Evolutionary conservation across 2,329 filamentous ascomycete species (phyloP), one percentile per base, ranked within the genome.

Genomic region (Neocucurbitaria cava): DNA sequence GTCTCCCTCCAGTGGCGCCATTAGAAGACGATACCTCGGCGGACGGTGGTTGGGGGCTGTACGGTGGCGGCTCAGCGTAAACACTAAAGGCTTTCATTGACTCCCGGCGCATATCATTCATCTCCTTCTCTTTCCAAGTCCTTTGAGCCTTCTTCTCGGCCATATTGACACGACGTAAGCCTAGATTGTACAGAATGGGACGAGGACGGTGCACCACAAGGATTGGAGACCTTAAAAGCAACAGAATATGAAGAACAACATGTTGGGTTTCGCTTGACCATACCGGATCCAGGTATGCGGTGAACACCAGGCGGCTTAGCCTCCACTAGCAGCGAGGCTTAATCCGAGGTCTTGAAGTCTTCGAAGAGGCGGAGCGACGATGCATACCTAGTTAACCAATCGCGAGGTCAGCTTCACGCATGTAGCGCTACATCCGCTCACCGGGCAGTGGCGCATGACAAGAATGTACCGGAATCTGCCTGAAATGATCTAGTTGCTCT

Each of bases 51-150:
- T 42, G 55, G 2, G 55, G 52, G 24, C 30, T 59, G 30, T 61
- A 59, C 8, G 58, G 53, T 26, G 58, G 61, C 15, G 56, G 59
- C 24, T 54, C 56, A 8, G 52, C 41, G 33, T 51, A 55, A 3
- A 17, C 30, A 38, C 54, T 49, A 15, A 56, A 50, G 4, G 24
- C 43, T 33, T 39, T 59, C 46, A 59, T 53, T 11, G 52, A 56
- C 17, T 24, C 18, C 36, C 36, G 45, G 9, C 56, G 46, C 9
- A 23, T 13, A 3, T 18, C 7, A 15, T 59, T 59, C 46, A 50
- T 56, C 31, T 13, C 23, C 45, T 39, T 61, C 44, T 56, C 59
- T 23, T 45, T 49, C 1, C 20, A 5, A 15, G 47, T 61, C 18
- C 30, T 13, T 31, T 38, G 36, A 7, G 43, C 46, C 40, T 57